phyloP scores from a whole-genome alignment of 257 asterid species.

The Plectranthus barbatus region DNA sequence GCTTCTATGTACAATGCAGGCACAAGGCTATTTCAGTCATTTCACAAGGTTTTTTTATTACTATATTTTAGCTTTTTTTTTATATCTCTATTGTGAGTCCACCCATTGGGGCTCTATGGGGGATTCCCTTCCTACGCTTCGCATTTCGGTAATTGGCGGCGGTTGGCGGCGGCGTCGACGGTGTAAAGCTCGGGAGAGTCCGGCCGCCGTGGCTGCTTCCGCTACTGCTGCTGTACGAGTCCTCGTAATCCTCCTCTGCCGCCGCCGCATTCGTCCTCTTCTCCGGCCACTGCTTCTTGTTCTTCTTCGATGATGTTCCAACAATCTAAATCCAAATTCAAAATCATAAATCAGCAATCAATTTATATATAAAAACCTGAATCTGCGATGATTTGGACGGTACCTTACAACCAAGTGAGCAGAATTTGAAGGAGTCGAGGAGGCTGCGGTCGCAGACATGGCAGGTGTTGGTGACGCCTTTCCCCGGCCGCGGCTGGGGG shows the following conservation, averaged over 20 bases:
- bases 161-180: slow-evolving; percentile 79
- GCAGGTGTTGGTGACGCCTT: slow-evolving; percentile 83
- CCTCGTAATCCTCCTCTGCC: slow-evolving; percentile 41
- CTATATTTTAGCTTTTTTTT: neutral
- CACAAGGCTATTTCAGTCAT: slow-evolving; percentile 9
- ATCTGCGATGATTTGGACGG: neutral
- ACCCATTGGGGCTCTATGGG: slow-evolving; percentile 88
- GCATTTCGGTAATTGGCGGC: slow-evolving; percentile 45
- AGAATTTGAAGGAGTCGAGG: slow-evolving; percentile 72
- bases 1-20: slow-evolving; percentile 34
- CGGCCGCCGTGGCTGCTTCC: slow-evolving; percentile 3
- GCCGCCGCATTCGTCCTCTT: slow-evolving; percentile 19
- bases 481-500: slow-evolving; percentile 92
- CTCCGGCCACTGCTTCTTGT: slow-evolving; percentile 23
- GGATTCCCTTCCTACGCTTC: slow-evolving; percentile 81
- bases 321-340: slow-evolving; percentile 40
- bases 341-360: too few relatives aligned
- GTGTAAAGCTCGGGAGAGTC: slow-evolving; percentile 50
- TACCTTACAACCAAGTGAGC: slow-evolving; percentile 96
- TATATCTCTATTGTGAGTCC: slow-evolving; percentile 32
- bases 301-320: slow-evolving; percentile 49
- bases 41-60: neutral
- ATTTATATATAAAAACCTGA: too few relatives aligned
- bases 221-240: slow-evolving; percentile 49
- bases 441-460: slow-evolving; percentile 80